These are phyloP conservation scores for Monilinia vaccinii-corymbosi DNA, from an alignment of 2,329 filamentous ascomycete genomes.

Conservation along the genomic window DNA sequence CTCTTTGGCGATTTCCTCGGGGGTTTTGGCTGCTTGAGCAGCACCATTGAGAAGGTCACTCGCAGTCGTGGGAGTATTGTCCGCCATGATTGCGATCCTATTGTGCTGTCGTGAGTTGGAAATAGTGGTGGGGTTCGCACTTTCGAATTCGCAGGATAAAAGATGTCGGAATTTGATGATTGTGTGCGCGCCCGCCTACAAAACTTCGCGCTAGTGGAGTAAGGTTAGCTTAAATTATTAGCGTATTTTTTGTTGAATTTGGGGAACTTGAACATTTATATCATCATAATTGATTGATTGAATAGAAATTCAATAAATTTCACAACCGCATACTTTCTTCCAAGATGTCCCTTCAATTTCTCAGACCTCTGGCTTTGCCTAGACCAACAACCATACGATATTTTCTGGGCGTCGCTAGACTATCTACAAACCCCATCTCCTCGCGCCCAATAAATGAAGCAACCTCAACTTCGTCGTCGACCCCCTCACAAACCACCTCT, in stretches of 20 bases:
- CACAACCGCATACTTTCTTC: conserved; percentile 9
- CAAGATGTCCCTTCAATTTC: conserved; percentile 24
- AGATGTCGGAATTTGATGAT: conserved; percentile 14
- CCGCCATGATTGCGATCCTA: conserved; percentile 39
- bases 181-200: conserved; percentile 21
- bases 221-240: conserved; percentile 11
- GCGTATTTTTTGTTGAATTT: conserved; percentile 5
- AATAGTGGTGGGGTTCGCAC: conserved; percentile 11
- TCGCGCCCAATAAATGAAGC: conserved; percentile 1
- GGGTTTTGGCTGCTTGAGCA: conserved; percentile 34
- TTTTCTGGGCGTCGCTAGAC: conserved; percentile 22
- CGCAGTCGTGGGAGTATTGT: conserved; percentile 27
- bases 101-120: conserved; percentile 13
- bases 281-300: too few relatives aligned
- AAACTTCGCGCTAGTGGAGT: conserved; percentile 13
- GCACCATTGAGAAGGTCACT: conserved; percentile 14
- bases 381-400: conserved; percentile 22
- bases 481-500: neutral
- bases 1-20: conserved; percentile 40
- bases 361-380: conserved; percentile 27
- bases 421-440: conserved; percentile 9
- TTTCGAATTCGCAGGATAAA: conserved; percentile 7
- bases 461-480: conserved; percentile 7
- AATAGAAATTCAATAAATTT: neutral
- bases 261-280: neutral